Conservation (phyloP, 2,329 filamentous ascomycete genomes). For the Colletotrichum caudatum region DNA sequence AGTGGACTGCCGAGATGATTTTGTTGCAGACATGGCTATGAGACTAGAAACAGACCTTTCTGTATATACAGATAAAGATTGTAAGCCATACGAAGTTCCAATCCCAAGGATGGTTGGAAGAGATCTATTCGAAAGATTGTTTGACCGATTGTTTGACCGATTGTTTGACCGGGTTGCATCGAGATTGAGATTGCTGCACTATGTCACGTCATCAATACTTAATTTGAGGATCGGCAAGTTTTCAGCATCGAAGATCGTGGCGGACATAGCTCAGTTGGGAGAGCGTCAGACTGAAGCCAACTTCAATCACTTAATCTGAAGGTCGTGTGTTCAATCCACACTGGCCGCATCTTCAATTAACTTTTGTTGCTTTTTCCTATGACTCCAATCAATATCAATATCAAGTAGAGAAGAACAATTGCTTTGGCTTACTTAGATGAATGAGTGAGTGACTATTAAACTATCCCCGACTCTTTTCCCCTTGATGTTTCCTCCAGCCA, state of each 20-base stretch:
- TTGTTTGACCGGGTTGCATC: not conserved
- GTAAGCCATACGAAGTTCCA: too few relatives aligned
- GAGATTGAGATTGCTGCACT: too few relatives aligned
- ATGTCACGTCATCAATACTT: not conserved
- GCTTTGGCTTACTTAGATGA: not conserved
- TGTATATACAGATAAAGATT: not conserved
- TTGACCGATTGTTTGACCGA: too few relatives aligned
- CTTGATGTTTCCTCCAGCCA: not conserved
- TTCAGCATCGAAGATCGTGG: conserved; percentile 8
- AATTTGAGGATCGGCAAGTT: accelerated
- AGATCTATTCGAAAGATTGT: not conserved
- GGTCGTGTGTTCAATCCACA: conserved; percentile 42
- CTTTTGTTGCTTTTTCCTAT: not conserved
- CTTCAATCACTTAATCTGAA: conserved; percentile 41
- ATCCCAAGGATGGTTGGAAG: not conserved
- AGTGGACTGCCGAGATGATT: not conserved
- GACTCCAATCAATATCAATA: too few relatives aligned
- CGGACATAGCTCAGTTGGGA: conserved; percentile 42
- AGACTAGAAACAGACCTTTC: not conserved
- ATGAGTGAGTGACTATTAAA: too few relatives aligned
- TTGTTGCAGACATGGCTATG: not conserved
- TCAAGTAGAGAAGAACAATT: not conserved
- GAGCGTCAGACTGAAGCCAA: conserved; percentile 41
- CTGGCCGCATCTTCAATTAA: conserved; percentile 34
- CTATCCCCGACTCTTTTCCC: not conserved